Evolutionary conservation across 176 grass and related monocot species (phyloP).

Genomic region (Bothriochloa decipiens): DNA sequence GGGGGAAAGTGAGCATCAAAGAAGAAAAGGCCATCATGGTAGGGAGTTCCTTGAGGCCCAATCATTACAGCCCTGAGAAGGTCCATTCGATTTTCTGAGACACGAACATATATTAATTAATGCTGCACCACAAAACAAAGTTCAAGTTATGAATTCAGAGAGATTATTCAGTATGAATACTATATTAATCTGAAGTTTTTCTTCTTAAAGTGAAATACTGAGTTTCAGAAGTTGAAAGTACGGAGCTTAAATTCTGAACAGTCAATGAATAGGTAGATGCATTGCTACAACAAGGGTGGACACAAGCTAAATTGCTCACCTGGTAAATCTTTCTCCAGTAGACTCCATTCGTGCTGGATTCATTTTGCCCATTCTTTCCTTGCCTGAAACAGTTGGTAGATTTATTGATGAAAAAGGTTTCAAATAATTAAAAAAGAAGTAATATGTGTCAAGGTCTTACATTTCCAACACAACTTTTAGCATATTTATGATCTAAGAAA

Average conservation of each 20-base stretch:
- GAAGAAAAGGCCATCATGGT: conserved; percentile 97
- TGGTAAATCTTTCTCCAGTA: conserved; percentile 88
- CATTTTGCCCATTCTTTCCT: conserved; percentile 78
- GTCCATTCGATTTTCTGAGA: conserved; percentile 81
- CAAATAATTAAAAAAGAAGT: not conserved
- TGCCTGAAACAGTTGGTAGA: conserved; percentile 42
- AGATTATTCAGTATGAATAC: not conserved
- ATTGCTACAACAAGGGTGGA: too few species aligned
- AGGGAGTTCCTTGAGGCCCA: conserved; percentile 85
- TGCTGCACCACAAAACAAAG: conserved; percentile 45
- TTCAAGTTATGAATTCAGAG: not conserved
- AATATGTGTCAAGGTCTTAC: conserved; percentile 37
- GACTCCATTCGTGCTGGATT: conserved; percentile 88
- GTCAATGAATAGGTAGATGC: not conserved
- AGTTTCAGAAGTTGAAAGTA: not conserved
- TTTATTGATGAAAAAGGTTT: not conserved
- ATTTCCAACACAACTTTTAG: conserved; percentile 49
- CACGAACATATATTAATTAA: conserved; percentile 83
- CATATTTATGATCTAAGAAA: conserved; percentile 78
- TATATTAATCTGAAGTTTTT: not conserved
- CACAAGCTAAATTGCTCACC: conserved; percentile 48
- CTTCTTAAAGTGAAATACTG: not conserved
- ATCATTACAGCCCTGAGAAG: conserved; percentile 88
- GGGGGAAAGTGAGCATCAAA: conserved; percentile 80
- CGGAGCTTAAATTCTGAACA: not conserved